phyloP scores from a whole-genome alignment of 2,329 filamentous ascomycete genomes.

The Bimuria novae-zelandiae region DNA sequence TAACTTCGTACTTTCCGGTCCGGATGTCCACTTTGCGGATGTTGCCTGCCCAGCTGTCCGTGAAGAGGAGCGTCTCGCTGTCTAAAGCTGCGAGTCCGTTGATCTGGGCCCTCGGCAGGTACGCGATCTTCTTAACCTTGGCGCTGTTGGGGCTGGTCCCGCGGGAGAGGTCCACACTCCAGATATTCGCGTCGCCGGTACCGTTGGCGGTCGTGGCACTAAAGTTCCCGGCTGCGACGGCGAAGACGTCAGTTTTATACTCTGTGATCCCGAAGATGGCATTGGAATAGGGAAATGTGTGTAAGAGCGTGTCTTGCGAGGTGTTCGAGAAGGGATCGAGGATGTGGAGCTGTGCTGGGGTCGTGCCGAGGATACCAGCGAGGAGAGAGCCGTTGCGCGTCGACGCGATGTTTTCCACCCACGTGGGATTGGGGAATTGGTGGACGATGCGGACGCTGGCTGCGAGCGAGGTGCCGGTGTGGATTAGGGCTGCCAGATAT shows the following conservation, averaged over 20 bases:
- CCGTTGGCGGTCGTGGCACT: conserved; percentile 8
- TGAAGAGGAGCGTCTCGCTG: conserved; percentile 22
- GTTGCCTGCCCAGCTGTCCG: conserved; percentile 27
- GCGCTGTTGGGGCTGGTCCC: neutral
- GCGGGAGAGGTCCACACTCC: conserved; percentile 21
- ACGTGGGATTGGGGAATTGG: conserved; percentile 32
- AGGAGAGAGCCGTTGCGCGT: conserved; percentile 46
- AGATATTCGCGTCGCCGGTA: conserved; percentile 19
- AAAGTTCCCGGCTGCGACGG: conserved; percentile 32
- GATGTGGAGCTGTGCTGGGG: conserved; percentile 38
- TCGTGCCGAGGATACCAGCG: conserved; percentile 33
- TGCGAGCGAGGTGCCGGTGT: neutral
- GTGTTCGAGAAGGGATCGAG: conserved; percentile 33
- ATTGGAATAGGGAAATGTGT: conserved; percentile 29
- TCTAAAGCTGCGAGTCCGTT: conserved; percentile 32
- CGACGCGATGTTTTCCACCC: conserved; percentile 47
- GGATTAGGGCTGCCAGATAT: neutral
- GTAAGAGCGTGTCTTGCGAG: conserved; percentile 26
- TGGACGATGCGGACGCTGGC: conserved; percentile 19
- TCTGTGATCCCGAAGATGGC: conserved; percentile 47
- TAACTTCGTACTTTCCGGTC: conserved; percentile 14
- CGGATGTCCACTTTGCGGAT: conserved; percentile 16
- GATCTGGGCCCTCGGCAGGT: conserved; percentile 18
- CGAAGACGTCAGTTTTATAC: conserved; percentile 38
- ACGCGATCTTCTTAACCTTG: conserved; percentile 19